phyloP scores from a whole-genome alignment of 495 filamentous ascomycete species.

The Trichoderma asperelloides region DNA sequence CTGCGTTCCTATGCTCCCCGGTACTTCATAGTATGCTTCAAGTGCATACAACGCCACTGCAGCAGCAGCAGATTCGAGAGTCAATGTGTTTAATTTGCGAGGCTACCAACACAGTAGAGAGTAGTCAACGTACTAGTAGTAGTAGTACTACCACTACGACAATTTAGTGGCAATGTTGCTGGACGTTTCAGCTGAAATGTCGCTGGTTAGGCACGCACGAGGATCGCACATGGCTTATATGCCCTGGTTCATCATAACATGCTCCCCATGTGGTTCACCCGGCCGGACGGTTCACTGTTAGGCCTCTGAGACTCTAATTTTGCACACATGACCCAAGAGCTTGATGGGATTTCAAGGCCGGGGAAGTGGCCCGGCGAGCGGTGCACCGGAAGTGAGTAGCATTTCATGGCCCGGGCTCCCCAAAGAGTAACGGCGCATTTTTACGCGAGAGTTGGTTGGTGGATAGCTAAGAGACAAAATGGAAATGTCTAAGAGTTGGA shows the following conservation, averaged over 20 bases:
- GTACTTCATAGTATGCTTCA: too few relatives aligned
- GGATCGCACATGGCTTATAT: background rate
- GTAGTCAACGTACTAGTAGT: too few relatives aligned
- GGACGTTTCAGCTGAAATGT: background rate
- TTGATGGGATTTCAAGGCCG: background rate
- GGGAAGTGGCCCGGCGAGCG: background rate
- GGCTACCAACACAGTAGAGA: background rate
- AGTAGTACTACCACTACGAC: background rate
- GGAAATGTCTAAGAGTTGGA: background rate
- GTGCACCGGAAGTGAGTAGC: background rate
- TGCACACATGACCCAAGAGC: background rate
- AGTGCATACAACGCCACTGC: too few relatives aligned
- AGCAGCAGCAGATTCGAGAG: background rate
- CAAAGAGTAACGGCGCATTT: background rate
- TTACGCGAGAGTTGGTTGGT: background rate
- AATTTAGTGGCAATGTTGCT: background rate
- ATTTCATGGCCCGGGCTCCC: background rate
- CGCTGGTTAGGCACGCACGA: background rate
- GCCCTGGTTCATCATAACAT: background rate
- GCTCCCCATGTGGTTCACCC: conserved; percentile 5
- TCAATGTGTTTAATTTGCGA: background rate
- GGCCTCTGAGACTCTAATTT: background rate
- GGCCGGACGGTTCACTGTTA: background rate
- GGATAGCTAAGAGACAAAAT: background rate
- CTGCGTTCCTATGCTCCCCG: background rate